A percentile compares a stretch with the other conserved stretches of the same genome.
phyloP scores from a whole-genome alignment of 495 filamentous ascomycete genomes.

The Penicillium maclennaniae region DNA sequence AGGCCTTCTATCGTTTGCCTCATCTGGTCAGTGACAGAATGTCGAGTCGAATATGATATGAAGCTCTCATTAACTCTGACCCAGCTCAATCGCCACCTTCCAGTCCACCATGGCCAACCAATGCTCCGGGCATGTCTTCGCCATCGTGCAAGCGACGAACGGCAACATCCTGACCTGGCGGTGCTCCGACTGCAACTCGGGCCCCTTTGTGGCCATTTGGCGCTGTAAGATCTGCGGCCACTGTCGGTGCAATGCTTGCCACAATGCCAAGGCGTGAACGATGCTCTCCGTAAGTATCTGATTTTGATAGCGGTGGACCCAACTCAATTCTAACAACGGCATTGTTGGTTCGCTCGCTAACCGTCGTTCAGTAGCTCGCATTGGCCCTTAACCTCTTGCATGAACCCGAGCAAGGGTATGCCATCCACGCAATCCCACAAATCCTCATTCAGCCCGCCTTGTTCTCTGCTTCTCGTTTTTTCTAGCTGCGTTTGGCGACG shows the following conservation, averaged over 20 bases:
- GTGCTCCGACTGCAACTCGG: constrained; percentile 48
- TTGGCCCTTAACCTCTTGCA: constrained; percentile 1
- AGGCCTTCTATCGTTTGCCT: constrained; percentile 17
- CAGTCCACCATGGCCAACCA: constrained; percentile 41
- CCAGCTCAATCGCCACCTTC: too few relatives aligned
- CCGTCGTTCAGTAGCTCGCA: not conserved
- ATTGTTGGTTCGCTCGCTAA: not conserved
- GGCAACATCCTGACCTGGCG: constrained; percentile 49
- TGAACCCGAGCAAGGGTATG: constrained; percentile 8
- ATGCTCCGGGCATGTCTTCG: constrained; percentile 44
- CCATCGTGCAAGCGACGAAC: constrained; percentile 45
- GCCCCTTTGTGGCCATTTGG: constrained; percentile 49
- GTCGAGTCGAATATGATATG: constrained; percentile 27
- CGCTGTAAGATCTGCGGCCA: constrained; percentile 48
- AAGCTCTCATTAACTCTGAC: not conserved
- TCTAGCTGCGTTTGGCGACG: constrained; percentile 8
- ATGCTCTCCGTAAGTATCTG: not conserved
- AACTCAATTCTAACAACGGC: not conserved
- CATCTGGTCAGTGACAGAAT: constrained; percentile 18
- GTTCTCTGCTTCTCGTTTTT: not conserved
- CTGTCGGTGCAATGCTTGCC: constrained; percentile 45
- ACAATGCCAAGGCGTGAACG: constrained; percentile 36
- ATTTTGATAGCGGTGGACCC: not conserved
- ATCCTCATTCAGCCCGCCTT: not conserved
- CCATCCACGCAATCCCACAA: not conserved